phyloP scores from a whole-genome alignment of 75 land plant genomes.

The Isoetes taiwanensis region DNA sequence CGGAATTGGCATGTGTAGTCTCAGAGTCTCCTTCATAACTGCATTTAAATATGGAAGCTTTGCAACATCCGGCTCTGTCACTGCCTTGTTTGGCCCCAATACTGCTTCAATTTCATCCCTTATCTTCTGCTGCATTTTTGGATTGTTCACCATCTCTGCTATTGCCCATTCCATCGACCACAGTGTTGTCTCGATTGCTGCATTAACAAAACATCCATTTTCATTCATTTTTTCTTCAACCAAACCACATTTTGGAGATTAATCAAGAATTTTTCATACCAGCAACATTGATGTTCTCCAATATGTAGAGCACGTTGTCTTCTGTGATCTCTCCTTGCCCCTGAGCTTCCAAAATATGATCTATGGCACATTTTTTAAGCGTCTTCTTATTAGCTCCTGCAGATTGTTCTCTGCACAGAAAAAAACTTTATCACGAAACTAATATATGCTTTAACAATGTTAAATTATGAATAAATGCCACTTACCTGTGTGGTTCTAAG shows the following conservation, averaged over 20 bases:
- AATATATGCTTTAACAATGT: constrained; percentile 13
- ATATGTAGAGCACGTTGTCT: not conserved
- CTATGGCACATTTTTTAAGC: not conserved
- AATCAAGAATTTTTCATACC: no score
- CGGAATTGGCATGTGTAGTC: constrained; percentile 1
- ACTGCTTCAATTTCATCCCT: not conserved
- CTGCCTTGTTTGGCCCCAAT: not conserved
- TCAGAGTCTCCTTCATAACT: constrained; percentile 1
- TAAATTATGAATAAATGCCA: no score
- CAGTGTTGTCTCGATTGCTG: constrained; percentile 6
- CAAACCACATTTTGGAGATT: no score
- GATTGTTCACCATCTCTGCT: constrained; percentile 1
- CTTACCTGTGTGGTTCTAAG: constrained; percentile 1
- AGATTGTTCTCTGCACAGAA: not conserved
- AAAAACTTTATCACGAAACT: no score
- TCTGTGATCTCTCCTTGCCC: constrained; percentile 2
- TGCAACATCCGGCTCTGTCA: constrained; percentile 1
- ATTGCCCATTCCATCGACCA: constrained; percentile 8
- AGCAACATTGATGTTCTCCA: constrained; percentile 7
- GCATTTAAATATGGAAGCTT: not conserved
- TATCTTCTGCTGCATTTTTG: not conserved
- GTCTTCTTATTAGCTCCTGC: no score
- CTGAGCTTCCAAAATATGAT: not conserved
- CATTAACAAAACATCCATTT: no score
- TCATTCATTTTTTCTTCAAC: not conserved